phyloP scores from a whole-genome alignment of 1,284 basidiomycete genomes.

The Pseudozyma thailandica region DNA sequence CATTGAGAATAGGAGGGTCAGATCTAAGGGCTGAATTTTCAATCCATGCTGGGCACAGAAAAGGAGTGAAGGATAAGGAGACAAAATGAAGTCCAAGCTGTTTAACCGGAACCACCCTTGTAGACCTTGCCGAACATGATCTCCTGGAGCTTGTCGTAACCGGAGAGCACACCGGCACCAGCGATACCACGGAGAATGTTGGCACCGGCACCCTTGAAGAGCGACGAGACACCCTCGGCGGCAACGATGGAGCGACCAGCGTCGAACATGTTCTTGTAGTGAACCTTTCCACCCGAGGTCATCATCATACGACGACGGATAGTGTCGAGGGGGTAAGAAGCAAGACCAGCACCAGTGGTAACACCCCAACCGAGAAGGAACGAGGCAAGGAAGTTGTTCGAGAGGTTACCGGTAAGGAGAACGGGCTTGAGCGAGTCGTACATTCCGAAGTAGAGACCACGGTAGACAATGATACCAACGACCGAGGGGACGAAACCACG shows the following conservation, averaged over 20 bases:
- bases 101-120: conserved; percentile 59
- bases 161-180: conserved; percentile 93
- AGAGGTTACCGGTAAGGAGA: conserved; percentile 64
- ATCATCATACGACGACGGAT: conserved; percentile 69
- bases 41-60: conserved; percentile 38
- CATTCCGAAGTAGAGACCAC: conserved; percentile 69
- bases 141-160: conserved; percentile 83
- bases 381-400: conserved; percentile 67
- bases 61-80: conserved; percentile 1
- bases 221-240: conserved; percentile 83
- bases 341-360: conserved; percentile 68
- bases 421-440: conserved; percentile 69
- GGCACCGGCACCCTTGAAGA: conserved; percentile 81
- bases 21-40: conserved; percentile 45
- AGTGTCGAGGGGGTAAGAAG: conserved; percentile 68
- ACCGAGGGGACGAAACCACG: conserved; percentile 68
- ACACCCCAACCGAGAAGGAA: conserved; percentile 68
- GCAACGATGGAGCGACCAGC: conserved; percentile 81
- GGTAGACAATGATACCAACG: conserved; percentile 68
- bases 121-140: conserved; percentile 69
- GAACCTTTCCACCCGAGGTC: conserved; percentile 66
- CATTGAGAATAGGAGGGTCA: conserved; percentile 3
- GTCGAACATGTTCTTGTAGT: conserved; percentile 73
- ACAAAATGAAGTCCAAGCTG: conserved; percentile 4
- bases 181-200: conserved; percentile 98